Percentiles rank a stretch among this genome's conserved stretches.
These are phyloP conservation scores for Trametes villosa DNA, from an alignment of 768 basidiomycete species.

Conservation along the genomic window DNA sequence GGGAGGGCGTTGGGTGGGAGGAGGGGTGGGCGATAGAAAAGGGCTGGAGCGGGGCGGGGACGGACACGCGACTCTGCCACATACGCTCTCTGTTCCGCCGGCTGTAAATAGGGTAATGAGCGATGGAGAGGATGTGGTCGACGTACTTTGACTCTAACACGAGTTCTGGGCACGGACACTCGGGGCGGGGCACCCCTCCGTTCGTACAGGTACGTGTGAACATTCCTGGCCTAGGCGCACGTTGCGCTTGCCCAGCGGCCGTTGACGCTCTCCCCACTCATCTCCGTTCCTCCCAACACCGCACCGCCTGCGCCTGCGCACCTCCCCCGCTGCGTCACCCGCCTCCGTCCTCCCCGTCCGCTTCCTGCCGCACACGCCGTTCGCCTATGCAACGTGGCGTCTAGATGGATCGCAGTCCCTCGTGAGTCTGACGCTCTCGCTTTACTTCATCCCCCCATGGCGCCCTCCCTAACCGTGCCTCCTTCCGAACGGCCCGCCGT, in stretches of 20 bases:
- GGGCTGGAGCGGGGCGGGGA: not conserved
- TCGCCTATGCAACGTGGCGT: slow-evolving; percentile 23
- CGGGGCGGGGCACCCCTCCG: slow-evolving; percentile 6
- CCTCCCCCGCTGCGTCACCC: not conserved
- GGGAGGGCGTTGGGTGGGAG: not conserved
- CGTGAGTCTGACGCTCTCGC: slow-evolving; percentile 22
- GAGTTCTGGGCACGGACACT: slow-evolving; percentile 18
- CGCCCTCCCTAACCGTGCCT: slow-evolving; percentile 10
- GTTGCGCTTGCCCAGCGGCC: slow-evolving; percentile 1
- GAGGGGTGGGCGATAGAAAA: not conserved
- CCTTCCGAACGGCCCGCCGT: slow-evolving; percentile 1
- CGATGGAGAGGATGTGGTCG: slow-evolving; percentile 59
- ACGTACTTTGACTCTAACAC: slow-evolving; percentile 47
- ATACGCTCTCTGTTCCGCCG: not conserved
- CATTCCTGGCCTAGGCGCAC: not conserved
- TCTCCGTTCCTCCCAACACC: slow-evolving; percentile 8
- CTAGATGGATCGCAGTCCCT: slow-evolving; percentile 32
- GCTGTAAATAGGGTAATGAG: slow-evolving; percentile 5
- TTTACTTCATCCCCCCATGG: slow-evolving; percentile 14
- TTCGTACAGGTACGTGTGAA: slow-evolving; percentile 27
- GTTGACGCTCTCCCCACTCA: slow-evolving; percentile 18
- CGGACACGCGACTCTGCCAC: not conserved
- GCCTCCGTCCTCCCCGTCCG: slow-evolving; percentile 12
- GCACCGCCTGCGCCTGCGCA: no score
- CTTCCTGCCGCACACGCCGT: not conserved